Evolutionary conservation across 352 stramenopile genomes (phyloP).

Genomic region (Blastocystis sp.): DNA sequence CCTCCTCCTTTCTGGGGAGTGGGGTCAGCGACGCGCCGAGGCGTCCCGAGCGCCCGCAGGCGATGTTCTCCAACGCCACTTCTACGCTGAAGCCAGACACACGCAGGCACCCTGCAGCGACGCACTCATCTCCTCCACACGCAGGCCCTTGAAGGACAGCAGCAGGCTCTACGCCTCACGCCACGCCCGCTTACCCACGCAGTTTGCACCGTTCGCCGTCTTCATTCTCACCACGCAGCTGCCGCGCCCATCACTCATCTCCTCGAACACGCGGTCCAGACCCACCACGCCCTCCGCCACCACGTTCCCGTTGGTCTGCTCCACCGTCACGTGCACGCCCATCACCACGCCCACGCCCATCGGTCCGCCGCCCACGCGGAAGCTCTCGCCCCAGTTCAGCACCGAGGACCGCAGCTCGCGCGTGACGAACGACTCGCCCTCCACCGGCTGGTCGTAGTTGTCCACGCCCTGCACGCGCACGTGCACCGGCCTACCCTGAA

Average conservation of each 20-base stretch:
- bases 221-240: not conserved
- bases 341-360: conserved; percentile 16
- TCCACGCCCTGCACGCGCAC: conserved; percentile 27
- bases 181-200: not conserved
- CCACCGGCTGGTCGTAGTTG: conserved; percentile 20
- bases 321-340: conserved; percentile 8
- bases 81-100: not conserved
- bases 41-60: not conserved
- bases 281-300: not conserved
- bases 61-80: conserved; percentile 43
- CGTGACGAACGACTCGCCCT: not conserved
- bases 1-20: not conserved
- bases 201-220: not conserved
- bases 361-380: conserved; percentile 21
- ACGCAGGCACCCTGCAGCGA: not conserved
- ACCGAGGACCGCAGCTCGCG: conserved; percentile 13
- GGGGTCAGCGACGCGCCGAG: not conserved
- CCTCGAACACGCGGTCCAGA: conserved; percentile 18
- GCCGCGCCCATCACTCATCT: conserved; percentile 24
- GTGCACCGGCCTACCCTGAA: not conserved
- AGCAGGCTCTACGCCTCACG: conserved; percentile 6
- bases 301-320: not conserved
- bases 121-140: not conserved
- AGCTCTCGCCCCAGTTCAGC: conserved; percentile 55
- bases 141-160: conserved; percentile 19